Evolutionary conservation across 2,329 filamentous ascomycete genomes (phyloP), one percentile per base, ranked within the genome.

Genomic region (Xenoacremonium recifei): DNA sequence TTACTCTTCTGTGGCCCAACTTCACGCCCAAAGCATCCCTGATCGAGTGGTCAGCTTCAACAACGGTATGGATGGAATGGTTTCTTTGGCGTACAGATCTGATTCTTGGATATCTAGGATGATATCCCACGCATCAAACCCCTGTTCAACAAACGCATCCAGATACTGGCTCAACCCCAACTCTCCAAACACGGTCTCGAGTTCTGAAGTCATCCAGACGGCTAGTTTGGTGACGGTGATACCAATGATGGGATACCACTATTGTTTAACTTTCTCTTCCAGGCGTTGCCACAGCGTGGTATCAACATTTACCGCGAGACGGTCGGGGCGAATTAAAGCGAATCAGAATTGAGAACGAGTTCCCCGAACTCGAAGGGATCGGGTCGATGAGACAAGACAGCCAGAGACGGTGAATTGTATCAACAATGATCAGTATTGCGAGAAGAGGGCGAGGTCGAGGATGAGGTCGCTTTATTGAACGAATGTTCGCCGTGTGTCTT

Each of bases 101-200:
- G 85, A 87, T 65, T 92, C 88, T 47, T 87, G 89, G 40, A 93
- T 90, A 59, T 92, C 87, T 37, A 90, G 72, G 41, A 92, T 83
- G 1, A 84, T 90, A 23, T 89, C 85, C 88, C 88, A 92, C 10
- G 83, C 82, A 63, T 93, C 88, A 63, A 93, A 93, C 3, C 88
- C 88, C 65, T 92, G 87, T 39, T 87, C 80, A 32, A 88, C 62
- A 55, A 93, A 87, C 42, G 73, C 68, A 52, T 84, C 75, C 45
- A 87, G 77, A 68, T 93, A 92, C 67, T 90, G 85, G 68, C 80
- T 73, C 64, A 93, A 76, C 61, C 87, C 87, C 73, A 92, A 74
- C 73, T 87, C 85, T 67, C 79, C 76, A 62, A 92, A 82, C 52
- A 84, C 77, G 27, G 74, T 67, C 53, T 74, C 78, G 57, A 93